Evolutionary conservation across 1,284 basidiomycete species (phyloP).

Genomic region (Neonothopanus nambi): DNA sequence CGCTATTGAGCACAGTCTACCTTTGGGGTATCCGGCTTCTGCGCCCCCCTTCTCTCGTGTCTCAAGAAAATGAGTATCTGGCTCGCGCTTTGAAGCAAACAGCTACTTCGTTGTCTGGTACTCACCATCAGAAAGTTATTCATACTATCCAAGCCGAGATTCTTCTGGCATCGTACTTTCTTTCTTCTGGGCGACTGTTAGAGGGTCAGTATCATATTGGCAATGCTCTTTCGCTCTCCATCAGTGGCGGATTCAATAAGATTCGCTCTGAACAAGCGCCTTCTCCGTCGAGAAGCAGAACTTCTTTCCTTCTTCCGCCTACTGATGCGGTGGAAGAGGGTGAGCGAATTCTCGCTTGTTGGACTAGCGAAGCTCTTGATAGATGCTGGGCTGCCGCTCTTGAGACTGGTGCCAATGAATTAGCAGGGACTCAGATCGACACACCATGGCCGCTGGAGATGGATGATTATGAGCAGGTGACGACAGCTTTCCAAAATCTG

Average conservation of each 20-base stretch:
- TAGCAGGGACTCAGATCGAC: conserved; percentile 25
- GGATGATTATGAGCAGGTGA: conserved; percentile 28
- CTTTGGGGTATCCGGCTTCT: conserved; percentile 28
- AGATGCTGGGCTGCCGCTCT: conserved; percentile 30
- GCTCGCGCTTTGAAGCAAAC: conserved; percentile 23
- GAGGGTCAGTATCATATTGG: conserved; percentile 37
- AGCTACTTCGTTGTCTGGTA: conserved; percentile 17
- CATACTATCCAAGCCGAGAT: conserved; percentile 37
- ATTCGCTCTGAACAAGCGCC: conserved; percentile 18
- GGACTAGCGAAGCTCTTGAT: conserved; percentile 35
- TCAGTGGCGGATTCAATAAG: conserved; percentile 32
- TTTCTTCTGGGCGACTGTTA: conserved; percentile 30
- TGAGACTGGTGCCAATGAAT: conserved; percentile 21
- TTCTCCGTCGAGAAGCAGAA: not conserved
- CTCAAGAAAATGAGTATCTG: conserved; percentile 19
- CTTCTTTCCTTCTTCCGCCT: not conserved
- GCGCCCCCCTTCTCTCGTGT: conserved; percentile 16
- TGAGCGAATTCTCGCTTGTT: conserved; percentile 37
- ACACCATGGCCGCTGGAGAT: conserved; percentile 35
- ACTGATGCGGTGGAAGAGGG: conserved; percentile 30
- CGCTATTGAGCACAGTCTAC: conserved; percentile 29
- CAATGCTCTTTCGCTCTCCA: conserved; percentile 30
- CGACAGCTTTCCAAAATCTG: not conserved
- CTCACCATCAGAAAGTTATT: conserved; percentile 23
- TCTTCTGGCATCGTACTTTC: conserved; percentile 36